Percentiles rank a stretch among this genome's conserved stretches.
Evolutionary conservation across 805 yeast genomes (phyloP).

Genomic region (Hermanozyma aechmeae): DNA sequence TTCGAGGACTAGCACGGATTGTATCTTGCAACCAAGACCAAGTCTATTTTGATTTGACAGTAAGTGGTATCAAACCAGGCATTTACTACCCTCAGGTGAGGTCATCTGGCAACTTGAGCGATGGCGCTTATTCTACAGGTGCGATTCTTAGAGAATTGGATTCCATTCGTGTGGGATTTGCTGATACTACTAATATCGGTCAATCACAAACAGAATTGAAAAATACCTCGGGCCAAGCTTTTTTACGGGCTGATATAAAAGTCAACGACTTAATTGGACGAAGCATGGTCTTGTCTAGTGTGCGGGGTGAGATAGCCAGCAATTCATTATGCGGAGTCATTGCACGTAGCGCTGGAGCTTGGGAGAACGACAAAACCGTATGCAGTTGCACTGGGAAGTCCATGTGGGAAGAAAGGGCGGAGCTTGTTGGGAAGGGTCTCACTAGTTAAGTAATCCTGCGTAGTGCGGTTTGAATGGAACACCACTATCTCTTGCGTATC

Average conservation of each 20-base stretch:
- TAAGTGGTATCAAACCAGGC: slow-evolving; percentile 63
- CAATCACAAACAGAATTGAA: no score
- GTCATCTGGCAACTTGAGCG: slow-evolving; percentile 64
- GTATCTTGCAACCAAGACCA: slow-evolving; percentile 55
- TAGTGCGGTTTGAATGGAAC: not conserved
- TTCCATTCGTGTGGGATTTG: slow-evolving; percentile 28
- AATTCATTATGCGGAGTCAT: slow-evolving; percentile 71
- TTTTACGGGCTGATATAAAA: slow-evolving; percentile 33
- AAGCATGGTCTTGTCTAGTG: slow-evolving; percentile 40
- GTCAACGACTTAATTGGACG: slow-evolving; percentile 66
- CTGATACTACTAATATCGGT: no score
- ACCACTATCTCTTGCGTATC: not conserved
- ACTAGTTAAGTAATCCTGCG: slow-evolving; percentile 8
- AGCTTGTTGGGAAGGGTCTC: slow-evolving; percentile 57
- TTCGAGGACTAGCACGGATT: slow-evolving; percentile 80
- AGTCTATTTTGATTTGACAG: slow-evolving; percentile 63
- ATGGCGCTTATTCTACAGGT: slow-evolving; percentile 66
- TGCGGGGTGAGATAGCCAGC: slow-evolving; percentile 27
- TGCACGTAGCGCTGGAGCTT: slow-evolving; percentile 93
- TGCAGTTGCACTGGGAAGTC: slow-evolving; percentile 95
- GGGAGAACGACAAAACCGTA: slow-evolving; percentile 92
- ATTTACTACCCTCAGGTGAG: slow-evolving; percentile 63
- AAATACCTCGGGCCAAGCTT: slow-evolving; percentile 31
- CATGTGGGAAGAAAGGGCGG: slow-evolving; percentile 88
- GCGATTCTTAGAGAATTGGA: slow-evolving; percentile 34